Percentiles rank a stretch among this genome's conserved stretches.
phyloP scores from a whole-genome alignment of 495 filamentous ascomycete genomes.

The Penicillium ochrochloron region DNA sequence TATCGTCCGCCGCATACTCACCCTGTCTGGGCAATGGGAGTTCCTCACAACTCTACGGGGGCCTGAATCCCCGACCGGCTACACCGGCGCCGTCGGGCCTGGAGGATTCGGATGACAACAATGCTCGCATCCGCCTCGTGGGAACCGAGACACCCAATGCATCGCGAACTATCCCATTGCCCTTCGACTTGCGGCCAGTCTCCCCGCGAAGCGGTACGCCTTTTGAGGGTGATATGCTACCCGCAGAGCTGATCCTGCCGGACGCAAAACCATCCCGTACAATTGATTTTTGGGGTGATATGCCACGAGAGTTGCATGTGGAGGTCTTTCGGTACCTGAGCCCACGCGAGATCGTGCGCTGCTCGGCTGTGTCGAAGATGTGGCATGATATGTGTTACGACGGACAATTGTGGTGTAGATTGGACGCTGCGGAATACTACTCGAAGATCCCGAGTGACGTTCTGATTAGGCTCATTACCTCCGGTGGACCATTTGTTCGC shows the following conservation, averaged over 20 bases:
- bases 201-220: slow-evolving; percentile 28
- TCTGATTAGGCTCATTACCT: slow-evolving; percentile 80
- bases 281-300: slow-evolving; percentile 77
- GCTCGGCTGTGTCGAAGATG: slow-evolving; percentile 75
- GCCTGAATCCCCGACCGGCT: slow-evolving; percentile 58
- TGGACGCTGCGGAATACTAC: slow-evolving; percentile 89
- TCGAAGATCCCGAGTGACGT: slow-evolving; percentile 80
- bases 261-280: slow-evolving; percentile 42
- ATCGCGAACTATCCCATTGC: slow-evolving; percentile 59
- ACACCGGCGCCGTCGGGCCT: slow-evolving; percentile 63
- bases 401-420: slow-evolving; percentile 85
- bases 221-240: slow-evolving; percentile 39
- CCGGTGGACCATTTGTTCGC: slow-evolving; percentile 85
- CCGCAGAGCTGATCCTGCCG: slow-evolving; percentile 31
- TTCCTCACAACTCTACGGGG: slow-evolving; percentile 65
- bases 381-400: slow-evolving; percentile 92
- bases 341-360: slow-evolving; percentile 82
- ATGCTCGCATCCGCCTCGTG: slow-evolving; percentile 56
- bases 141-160: slow-evolving; percentile 41
- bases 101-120: slow-evolving; percentile 41
- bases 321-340: slow-evolving; percentile 74
- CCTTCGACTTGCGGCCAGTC: slow-evolving; percentile 62
- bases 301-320: slow-evolving; percentile 84
- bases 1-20: slow-evolving; percentile 65
- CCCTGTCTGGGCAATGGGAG: slow-evolving; percentile 56